phyloP scores from a whole-genome alignment of 495 filamentous ascomycete genomes.

The Podospora bellae-mahoneyi region DNA sequence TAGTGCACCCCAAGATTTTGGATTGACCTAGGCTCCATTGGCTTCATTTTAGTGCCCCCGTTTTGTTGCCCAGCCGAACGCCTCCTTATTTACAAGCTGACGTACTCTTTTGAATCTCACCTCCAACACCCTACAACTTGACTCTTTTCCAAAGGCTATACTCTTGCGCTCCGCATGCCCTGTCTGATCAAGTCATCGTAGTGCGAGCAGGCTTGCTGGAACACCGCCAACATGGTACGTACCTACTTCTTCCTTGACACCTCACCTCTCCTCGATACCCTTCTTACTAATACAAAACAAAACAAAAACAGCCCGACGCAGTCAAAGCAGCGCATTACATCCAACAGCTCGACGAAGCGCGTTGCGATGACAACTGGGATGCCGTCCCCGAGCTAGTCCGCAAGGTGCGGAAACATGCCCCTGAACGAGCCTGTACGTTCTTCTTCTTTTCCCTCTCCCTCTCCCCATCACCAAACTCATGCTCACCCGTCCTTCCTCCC shows the following conservation, averaged over 20 bases:
- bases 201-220: constrained; percentile 31
- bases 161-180: constrained; percentile 28
- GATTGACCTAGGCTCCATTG: constrained; percentile 9
- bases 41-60: constrained; percentile 1
- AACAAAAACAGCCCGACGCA: constrained; percentile 39
- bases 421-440: constrained; percentile 74
- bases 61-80: not conserved
- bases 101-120: not conserved
- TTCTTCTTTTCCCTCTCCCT: constrained; percentile 14
- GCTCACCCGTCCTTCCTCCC: not conserved
- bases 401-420: constrained; percentile 91
- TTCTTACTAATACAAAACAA: too few relatives aligned
- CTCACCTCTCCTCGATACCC: not conserved
- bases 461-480: not conserved
- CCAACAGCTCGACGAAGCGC: constrained; percentile 73
- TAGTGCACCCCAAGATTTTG: constrained; percentile 1
- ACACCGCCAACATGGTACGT: constrained; percentile 30
- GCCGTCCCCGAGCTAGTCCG: constrained; percentile 84
- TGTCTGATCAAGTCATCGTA: constrained; percentile 31
- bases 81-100: not conserved
- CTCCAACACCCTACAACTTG: too few relatives aligned
- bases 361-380: constrained; percentile 84
- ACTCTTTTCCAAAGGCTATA: not conserved
- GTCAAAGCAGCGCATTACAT: constrained; percentile 77
- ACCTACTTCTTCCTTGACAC: not conserved